Base-by-base conservation (phyloP, 2,329 filamentous ascomycete genomes). In the Penicillium sp. region DNA sequence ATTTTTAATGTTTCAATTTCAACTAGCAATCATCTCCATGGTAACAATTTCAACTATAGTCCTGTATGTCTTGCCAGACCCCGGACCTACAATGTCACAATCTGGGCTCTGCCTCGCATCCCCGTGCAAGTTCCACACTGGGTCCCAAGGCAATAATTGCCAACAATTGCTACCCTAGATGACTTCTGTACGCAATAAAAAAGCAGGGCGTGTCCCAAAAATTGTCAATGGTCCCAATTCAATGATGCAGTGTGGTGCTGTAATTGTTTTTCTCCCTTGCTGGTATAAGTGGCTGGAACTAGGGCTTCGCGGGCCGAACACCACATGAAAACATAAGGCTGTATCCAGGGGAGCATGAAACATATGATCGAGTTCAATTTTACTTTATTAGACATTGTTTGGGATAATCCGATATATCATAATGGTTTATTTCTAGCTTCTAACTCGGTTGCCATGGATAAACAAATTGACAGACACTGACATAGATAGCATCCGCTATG, bases 271-370 rank as follows among this genome's bases (percentile, higher is more conserved):
- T 42, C 50, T 58, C 62, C 64, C 62, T 66, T 66, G 62, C 64
- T 61, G 61, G 56, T 35, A 23, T 48, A 40, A n/a, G 59, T 59
- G 64, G 64, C 62, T 65, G 64, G 61, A 55, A 45, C 46, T 48
- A 57, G 33, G 23, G 45, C 27, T 43, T 49, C 42, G 33, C 29
- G 38, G 46, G 29, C 37, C 10, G 19, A 51, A 45, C 41, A 57
- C 19, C 50, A 41, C 33, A 51, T 51, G 54, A 66, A 63, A 64
- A 62, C 56, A 58, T 33, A 56, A 62, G 62, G 59, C 56, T 57
- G 57, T 50, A 48, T 37, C 19, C 19, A 57, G 45, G 49, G 21
- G 29, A 40, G 10, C 8, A 37, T 48, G 50, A 42, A 54, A 57
- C 25, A 33, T 6, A 45, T 53, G 21, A 35, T 35, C n/a, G 15